Conservation (phyloP, 2,329 filamentous ascomycete genomes). For the Botrytis byssoidea region DNA sequence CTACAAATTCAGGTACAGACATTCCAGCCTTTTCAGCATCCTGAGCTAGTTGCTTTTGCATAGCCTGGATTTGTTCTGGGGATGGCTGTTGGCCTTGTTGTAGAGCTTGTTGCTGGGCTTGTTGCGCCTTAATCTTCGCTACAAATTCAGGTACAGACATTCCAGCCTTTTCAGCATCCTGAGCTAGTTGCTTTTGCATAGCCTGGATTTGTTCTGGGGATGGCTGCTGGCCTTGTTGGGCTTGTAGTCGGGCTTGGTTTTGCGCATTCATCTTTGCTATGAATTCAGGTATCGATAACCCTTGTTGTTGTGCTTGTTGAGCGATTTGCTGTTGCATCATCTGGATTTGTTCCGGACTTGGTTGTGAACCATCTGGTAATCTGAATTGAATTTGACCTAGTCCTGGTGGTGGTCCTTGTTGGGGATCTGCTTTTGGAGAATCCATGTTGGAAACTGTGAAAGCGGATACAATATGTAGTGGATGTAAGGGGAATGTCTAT, state of each 20-base stretch:
- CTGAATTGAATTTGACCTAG: constrained; percentile 28
- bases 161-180: constrained; percentile 79
- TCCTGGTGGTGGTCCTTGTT: constrained; percentile 23
- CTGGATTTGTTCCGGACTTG: constrained; percentile 80
- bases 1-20: constrained; percentile 80
- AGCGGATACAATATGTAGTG: neutral
- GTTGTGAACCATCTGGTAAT: constrained; percentile 43
- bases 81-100: constrained; percentile 52
- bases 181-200: constrained; percentile 79
- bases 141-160: constrained; percentile 85
- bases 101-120: constrained; percentile 45
- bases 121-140: constrained; percentile 59
- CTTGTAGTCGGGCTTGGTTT: constrained; percentile 16
- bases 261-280: constrained; percentile 62
- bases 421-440: constrained; percentile 5
- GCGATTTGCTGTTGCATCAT: constrained; percentile 81
- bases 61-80: constrained; percentile 79
- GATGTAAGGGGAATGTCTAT: neutral
- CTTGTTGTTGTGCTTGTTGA: constrained; percentile 77
- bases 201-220: constrained; percentile 80
- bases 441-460: neutral
- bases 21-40: constrained; percentile 85
- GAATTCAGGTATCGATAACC: constrained; percentile 83
- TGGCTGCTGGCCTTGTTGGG: constrained; percentile 47
- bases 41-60: constrained; percentile 77